phyloP scores from a whole-genome alignment of 805 yeast species.

The Ogataea ramenticola region DNA sequence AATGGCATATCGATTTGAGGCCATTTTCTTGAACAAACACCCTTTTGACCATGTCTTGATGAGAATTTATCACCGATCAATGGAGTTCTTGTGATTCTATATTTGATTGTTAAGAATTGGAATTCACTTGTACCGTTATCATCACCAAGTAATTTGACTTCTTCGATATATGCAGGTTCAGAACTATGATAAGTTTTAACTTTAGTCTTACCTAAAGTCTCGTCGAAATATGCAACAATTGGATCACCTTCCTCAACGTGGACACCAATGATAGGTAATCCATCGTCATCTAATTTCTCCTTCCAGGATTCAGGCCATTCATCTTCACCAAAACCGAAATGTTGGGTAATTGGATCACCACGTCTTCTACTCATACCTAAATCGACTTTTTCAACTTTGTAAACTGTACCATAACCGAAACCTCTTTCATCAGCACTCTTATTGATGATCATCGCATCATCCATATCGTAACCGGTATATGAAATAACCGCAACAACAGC shows the following conservation, averaged over 20 bases:
- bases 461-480: slow-evolving; percentile 99
- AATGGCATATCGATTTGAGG: slow-evolving; percentile 97
- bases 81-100: slow-evolving; percentile 86
- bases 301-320: slow-evolving; percentile 91
- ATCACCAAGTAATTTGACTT: slow-evolving; percentile 86
- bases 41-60: slow-evolving; percentile 96
- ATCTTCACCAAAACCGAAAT: slow-evolving; percentile 90
- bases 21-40: slow-evolving; percentile 98
- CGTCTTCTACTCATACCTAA: slow-evolving; percentile 68
- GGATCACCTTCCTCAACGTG: slow-evolving; percentile 95
- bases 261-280: slow-evolving; percentile 84
- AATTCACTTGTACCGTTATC: slow-evolving; percentile 72
- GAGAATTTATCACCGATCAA: slow-evolving; percentile 97
- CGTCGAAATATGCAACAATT: slow-evolving; percentile 86
- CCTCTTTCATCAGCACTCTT: slow-evolving; percentile 98
- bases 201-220: slow-evolving; percentile 82
- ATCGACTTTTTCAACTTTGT: slow-evolving; percentile 90
- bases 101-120: slow-evolving; percentile 80
- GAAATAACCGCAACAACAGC: slow-evolving; percentile 99
- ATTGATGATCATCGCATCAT: slow-evolving; percentile 97
- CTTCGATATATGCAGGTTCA: slow-evolving; percentile 93
- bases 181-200: slow-evolving; percentile 88
- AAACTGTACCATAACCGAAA: slow-evolving; percentile 94
- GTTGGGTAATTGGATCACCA: slow-evolving; percentile 93
- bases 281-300: slow-evolving; percentile 83